phyloP scores from a whole-genome alignment of 2,329 filamentous ascomycete species.

The Colletotrichum lentis region DNA sequence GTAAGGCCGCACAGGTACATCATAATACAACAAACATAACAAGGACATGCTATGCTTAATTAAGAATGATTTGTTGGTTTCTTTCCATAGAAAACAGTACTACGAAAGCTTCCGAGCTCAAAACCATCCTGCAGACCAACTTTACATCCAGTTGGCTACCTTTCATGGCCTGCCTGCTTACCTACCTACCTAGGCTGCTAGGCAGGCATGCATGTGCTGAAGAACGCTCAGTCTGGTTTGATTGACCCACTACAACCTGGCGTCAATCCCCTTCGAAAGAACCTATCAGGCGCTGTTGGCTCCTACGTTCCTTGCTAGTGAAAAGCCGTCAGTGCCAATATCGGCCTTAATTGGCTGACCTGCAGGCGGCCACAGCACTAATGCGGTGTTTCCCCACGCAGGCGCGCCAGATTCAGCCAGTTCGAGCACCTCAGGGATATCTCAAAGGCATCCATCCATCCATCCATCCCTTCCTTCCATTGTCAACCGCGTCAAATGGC shows the following conservation, averaged over 20 bases:
- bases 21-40: no score
- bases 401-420: conserved; percentile 10
- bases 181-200: background rate
- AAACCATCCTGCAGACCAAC: no score
- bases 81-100: no score
- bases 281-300: background rate
- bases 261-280: background rate
- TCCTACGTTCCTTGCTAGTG: background rate
- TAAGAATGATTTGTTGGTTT: no score
- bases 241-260: conserved; percentile 6
- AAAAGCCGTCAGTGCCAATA: conserved; percentile 30
- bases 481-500: conserved; percentile 16
- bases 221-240: conserved; percentile 1
- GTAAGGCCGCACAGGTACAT: no score
- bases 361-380: conserved; percentile 29
- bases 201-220: background rate
- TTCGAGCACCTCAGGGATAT: conserved; percentile 16
- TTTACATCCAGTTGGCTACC: no score
- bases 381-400: conserved; percentile 24
- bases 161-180: background rate
- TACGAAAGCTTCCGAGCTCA: no score
- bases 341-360: conserved; percentile 28
- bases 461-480: conserved; percentile 15
- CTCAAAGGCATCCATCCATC: conserved; percentile 25
- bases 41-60: no score